phyloP scores from a whole-genome alignment of 108 stramenopile genomes.

The Discostella pseudostelligera region DNA sequence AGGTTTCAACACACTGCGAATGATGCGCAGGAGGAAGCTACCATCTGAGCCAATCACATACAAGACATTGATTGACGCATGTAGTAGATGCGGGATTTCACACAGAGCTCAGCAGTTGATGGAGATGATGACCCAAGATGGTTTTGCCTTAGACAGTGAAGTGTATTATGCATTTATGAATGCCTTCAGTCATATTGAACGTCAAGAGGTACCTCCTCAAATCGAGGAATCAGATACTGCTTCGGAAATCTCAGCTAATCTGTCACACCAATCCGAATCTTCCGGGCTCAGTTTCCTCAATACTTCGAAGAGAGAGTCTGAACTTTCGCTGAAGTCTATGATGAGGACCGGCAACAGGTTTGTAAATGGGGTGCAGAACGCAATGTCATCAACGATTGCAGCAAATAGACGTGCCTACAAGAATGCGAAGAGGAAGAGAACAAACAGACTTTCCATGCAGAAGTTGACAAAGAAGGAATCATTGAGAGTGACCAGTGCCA shows the following conservation, averaged over 20 bases:
- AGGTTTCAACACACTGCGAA: slow-evolving; percentile 71
- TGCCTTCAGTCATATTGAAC: slow-evolving; percentile 58
- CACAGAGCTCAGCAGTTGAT: slow-evolving; percentile 71
- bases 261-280: slow-evolving; percentile 24
- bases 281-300: slow-evolving; percentile 17
- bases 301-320: slow-evolving; percentile 6
- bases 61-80: slow-evolving; percentile 83
- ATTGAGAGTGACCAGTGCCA: slow-evolving; percentile 31
- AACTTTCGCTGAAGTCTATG: slow-evolving; percentile 16
- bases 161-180: slow-evolving; percentile 67
- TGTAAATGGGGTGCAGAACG: slow-evolving; percentile 27
- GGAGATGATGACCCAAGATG: slow-evolving; percentile 78
- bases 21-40: slow-evolving; percentile 60
- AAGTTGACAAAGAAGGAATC: slow-evolving; percentile 40
- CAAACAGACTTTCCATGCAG: slow-evolving; percentile 22
- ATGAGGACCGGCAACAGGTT: slow-evolving; percentile 1
- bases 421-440: slow-evolving; percentile 25
- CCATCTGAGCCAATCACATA: slow-evolving; percentile 66
- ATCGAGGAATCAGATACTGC: slow-evolving; percentile 12
- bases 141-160: slow-evolving; percentile 64
- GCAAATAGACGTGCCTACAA: slow-evolving; percentile 31
- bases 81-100: slow-evolving; percentile 79
- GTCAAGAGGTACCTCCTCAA: slow-evolving; percentile 10
- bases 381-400: slow-evolving; percentile 33
- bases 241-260: slow-evolving; percentile 34